phyloP scores from a whole-genome alignment of 2,329 filamentous ascomycete genomes.

The Trichoderma asperellum region DNA sequence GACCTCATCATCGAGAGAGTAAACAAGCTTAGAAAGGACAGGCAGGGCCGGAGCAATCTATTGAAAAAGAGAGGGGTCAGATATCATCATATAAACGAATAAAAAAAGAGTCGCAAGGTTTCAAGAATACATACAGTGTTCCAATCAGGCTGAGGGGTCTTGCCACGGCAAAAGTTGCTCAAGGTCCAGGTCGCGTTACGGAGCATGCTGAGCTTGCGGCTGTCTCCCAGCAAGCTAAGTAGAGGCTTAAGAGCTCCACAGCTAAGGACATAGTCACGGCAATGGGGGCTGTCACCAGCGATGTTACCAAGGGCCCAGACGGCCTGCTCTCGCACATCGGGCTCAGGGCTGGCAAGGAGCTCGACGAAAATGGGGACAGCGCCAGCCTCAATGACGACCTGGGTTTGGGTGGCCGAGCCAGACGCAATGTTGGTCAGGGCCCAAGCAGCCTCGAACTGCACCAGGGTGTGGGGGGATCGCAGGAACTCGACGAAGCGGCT shows the following conservation, averaged over 20 bases:
- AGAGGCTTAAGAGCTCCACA: constrained; percentile 90
- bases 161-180: constrained; percentile 99
- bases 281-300: constrained; percentile 95
- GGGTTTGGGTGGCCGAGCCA: constrained; percentile 93
- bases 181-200: constrained; percentile 98
- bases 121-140: constrained; percentile 69
- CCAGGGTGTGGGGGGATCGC: constrained; percentile 93
- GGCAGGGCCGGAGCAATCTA: constrained; percentile 94
- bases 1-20: constrained; percentile 97
- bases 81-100: constrained; percentile 20
- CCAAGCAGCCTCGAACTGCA: constrained; percentile 99
- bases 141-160: constrained; percentile 99
- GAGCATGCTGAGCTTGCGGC: constrained; percentile 98
- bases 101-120: too few species aligned
- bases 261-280: constrained; percentile 93
- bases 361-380: constrained; percentile 99
- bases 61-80: constrained; percentile 11
- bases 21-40: constrained; percentile 94
- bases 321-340: constrained; percentile 96
- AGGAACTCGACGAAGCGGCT: constrained; percentile 98
- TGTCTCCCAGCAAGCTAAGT: constrained; percentile 87
- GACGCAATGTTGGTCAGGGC: constrained; percentile 99
- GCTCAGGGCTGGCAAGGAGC: constrained; percentile 91
- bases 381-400: constrained; percentile 97
- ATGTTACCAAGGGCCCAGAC: constrained; percentile 99